Base-by-base conservation (phyloP, 768 basidiomycete species). In the Boletus subcaerulescens region DNA sequence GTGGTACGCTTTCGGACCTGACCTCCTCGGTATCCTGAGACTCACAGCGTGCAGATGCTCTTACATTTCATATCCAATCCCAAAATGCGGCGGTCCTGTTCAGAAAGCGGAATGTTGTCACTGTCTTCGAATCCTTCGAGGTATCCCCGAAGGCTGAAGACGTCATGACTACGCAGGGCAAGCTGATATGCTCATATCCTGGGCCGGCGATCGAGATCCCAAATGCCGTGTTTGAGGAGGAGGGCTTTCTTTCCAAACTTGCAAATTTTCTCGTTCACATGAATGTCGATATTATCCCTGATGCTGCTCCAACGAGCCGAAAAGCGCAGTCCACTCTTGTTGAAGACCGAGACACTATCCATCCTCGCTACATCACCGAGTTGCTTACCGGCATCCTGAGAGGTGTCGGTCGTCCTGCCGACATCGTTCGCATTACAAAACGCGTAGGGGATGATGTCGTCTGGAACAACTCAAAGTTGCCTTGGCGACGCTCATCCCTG, bases 401-500 rank as follows among this genome's bases (percentile, higher is more conserved):
- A 14, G 74, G 73, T 9, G 60, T 75, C 12, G 70, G 69, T 36
- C 48, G 53, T 4, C 75, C 74, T 3, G 60, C 68, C 13, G 65
- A 64, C 15, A 55, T 70, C 5, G 26, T 31, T 38, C 61, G 69
- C 9, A 71, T 77, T 18, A 58, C 50, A 13, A 83, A 83, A 60
- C 75, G 77, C 9, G 67, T 80, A 0, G 70, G 68, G 7, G 80
- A 82, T 48, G 77, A 82, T 22, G 75, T 80, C 3, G 65, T 77
- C 3, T 78, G 78, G 76, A 39, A 69, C 5, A 53, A 67, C 20
- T 66, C 75, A 3, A 48, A 58, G 31, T 65, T 71, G 11, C 50
- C 82, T 69, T 83, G 81, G 81, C 67, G 82, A 26, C 71, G 81
- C 22, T 78, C 79, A 7, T 66, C 78, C 1, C 65, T 80, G 12